Evolutionary conservation across 306 rosid species (phyloP).

Genomic region (Arachis stenosperma): DNA sequence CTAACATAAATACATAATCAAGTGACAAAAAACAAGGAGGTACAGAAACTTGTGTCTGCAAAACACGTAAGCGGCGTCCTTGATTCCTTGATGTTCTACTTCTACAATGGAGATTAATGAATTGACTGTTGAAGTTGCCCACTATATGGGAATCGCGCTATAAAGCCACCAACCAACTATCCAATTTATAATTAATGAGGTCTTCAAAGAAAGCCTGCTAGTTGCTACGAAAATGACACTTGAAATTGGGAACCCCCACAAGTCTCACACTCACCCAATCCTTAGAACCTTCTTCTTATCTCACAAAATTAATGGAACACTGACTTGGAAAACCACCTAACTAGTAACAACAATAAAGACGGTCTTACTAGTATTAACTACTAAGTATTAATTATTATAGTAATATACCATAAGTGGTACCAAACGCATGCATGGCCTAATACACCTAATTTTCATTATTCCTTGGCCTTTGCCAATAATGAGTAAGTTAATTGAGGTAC

Average conservation of each 20-base stretch:
- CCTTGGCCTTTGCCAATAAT: too few relatives aligned
- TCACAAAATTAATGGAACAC: conserved; percentile 2
- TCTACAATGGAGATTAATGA: neutral
- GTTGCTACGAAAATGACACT: neutral
- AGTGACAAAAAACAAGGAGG: too few relatives aligned
- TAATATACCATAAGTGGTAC: neutral
- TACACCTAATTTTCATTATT: too few relatives aligned
- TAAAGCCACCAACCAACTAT: conserved; percentile 30
- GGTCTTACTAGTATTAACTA: too few relatives aligned
- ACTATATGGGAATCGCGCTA: neutral
- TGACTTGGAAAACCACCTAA: conserved; percentile 25
- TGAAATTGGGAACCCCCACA: neutral
- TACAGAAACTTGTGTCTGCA: too few relatives aligned
- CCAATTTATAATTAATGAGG: neutral
- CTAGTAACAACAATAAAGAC: too few relatives aligned
- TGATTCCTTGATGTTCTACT: too few relatives aligned
- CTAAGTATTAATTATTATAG: neutral
- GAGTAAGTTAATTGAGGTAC: too few relatives aligned
- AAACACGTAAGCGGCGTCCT: too few relatives aligned
- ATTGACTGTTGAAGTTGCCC: neutral
- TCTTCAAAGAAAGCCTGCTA: too few relatives aligned
- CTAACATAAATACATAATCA: too few relatives aligned
- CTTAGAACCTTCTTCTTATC: neutral
- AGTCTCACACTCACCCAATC: neutral
- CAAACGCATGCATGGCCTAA: neutral